Evolutionary conservation across 2,329 filamentous ascomycete genomes (phyloP).

Genomic region (Chalaropsis ovoidea): DNA sequence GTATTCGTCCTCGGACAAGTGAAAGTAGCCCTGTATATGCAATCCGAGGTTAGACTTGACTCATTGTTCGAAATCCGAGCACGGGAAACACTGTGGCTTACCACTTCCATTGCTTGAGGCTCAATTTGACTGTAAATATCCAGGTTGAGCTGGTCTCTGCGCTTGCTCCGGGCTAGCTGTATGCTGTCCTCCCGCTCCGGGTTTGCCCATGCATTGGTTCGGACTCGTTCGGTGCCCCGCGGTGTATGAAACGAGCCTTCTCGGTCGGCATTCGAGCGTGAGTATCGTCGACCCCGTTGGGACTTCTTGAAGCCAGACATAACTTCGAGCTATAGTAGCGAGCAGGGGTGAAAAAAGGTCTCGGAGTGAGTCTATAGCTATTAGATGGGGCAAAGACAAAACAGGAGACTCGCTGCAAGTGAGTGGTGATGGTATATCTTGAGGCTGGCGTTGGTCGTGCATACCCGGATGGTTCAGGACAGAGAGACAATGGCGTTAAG

Average conservation of each 20-base stretch:
- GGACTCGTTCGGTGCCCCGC: not conserved
- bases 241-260: not conserved
- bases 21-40: not conserved
- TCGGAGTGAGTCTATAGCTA: not conserved
- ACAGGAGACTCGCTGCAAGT: not conserved
- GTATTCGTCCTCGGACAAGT: not conserved
- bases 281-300: not conserved
- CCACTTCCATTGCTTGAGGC: conserved; percentile 10
- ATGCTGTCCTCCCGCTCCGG: not conserved
- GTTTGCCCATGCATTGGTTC: not conserved
- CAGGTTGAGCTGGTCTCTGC: not conserved
- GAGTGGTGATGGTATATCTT: not conserved
- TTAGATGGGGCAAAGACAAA: not conserved
- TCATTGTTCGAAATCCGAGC: not conserved
- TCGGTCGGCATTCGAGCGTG: not conserved
- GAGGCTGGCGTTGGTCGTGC: not conserved
- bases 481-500: too few species aligned
- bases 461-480: too few species aligned
- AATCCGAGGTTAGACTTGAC: not conserved
- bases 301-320: not conserved
- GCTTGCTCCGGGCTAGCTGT: not conserved
- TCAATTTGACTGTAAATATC: not conserved
- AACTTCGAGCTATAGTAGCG: too few species aligned
- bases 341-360: not conserved
- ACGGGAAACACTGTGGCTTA: not conserved